Conservation (phyloP, 148 eudicot genomes). For the Rhododendron ovatum region DNA sequence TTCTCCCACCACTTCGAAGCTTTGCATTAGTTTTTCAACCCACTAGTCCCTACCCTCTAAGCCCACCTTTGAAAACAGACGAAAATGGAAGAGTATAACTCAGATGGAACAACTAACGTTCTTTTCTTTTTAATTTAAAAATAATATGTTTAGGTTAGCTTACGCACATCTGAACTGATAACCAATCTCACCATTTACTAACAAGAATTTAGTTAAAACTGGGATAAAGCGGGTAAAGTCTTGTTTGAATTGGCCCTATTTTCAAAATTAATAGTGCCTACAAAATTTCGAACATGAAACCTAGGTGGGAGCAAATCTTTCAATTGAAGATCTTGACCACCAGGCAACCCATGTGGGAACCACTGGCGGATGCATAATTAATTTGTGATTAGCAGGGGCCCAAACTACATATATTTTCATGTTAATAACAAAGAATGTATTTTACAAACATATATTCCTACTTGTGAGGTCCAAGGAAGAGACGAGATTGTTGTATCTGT, state of each 20-base stretch:
- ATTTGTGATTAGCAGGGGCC: too few species aligned
- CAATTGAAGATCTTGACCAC: too few species aligned
- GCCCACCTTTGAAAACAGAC: not conserved
- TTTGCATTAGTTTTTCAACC: slow-evolving; percentile 3
- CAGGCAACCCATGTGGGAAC: too few species aligned
- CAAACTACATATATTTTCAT: too few species aligned
- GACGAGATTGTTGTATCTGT: too few species aligned
- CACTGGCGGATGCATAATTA: too few species aligned
- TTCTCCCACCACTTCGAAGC: slow-evolving; percentile 5
- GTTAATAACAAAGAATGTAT: too few species aligned
- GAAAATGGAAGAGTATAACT: not conserved
- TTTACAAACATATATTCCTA: too few species aligned
- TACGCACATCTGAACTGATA: not conserved
- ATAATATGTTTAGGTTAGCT: not conserved
- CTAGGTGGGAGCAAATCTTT: not conserved
- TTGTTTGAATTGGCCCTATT: not conserved
- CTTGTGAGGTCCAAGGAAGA: too few species aligned
- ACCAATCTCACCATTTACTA: not conserved
- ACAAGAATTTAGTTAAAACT: not conserved
- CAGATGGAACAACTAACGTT: not conserved
- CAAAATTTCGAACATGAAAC: not conserved
- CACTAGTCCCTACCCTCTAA: not conserved
- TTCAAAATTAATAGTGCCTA: not conserved
- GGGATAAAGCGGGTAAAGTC: not conserved
- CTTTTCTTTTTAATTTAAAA: not conserved